phyloP scores from a whole-genome alignment of 768 basidiomycete species.

The Trametes gibbosa region DNA sequence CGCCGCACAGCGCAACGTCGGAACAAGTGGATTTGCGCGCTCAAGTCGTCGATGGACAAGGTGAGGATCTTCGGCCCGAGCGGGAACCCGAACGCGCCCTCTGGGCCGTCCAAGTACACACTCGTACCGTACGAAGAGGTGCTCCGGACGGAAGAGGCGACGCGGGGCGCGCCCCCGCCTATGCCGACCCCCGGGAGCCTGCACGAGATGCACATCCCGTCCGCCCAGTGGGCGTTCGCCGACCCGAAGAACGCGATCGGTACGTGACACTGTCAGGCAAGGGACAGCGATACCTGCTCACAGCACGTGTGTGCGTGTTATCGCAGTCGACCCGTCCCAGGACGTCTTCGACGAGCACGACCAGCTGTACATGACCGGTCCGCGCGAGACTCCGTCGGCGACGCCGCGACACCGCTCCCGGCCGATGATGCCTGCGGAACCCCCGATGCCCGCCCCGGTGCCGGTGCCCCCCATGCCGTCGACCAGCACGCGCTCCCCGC shows the following conservation, averaged over 20 bases:
- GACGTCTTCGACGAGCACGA: conserved; percentile 22
- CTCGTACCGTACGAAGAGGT: conserved; percentile 71
- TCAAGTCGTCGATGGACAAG: conserved; percentile 71
- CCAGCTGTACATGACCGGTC: conserved; percentile 22
- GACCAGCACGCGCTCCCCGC: background rate
- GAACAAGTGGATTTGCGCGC: conserved; percentile 90
- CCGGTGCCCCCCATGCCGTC: background rate
- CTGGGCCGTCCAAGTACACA: conserved; percentile 60
- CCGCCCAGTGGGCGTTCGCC: conserved; percentile 24
- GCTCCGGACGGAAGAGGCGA: conserved; percentile 27
- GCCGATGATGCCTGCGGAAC: conserved; percentile 3
- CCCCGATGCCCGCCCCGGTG: background rate
- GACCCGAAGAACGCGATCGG: conserved; percentile 26
- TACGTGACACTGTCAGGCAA: conserved; percentile 7
- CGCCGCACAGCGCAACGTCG: conserved; percentile 50
- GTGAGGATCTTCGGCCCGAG: conserved; percentile 66
- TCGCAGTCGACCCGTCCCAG: conserved; percentile 23
- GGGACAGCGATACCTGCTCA: background rate
- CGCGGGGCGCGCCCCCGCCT: background rate
- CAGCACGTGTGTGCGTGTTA: background rate
- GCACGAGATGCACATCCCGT: conserved; percentile 19
- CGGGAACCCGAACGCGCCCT: conserved; percentile 54
- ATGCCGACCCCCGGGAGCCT: background rate
- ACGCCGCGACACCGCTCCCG: conserved; percentile 7
- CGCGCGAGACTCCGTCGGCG: conserved; percentile 3